These are phyloP conservation scores for Sphaerulina populicola DNA, from an alignment of 2,329 filamentous ascomycete species.

Conservation along the genomic window DNA sequence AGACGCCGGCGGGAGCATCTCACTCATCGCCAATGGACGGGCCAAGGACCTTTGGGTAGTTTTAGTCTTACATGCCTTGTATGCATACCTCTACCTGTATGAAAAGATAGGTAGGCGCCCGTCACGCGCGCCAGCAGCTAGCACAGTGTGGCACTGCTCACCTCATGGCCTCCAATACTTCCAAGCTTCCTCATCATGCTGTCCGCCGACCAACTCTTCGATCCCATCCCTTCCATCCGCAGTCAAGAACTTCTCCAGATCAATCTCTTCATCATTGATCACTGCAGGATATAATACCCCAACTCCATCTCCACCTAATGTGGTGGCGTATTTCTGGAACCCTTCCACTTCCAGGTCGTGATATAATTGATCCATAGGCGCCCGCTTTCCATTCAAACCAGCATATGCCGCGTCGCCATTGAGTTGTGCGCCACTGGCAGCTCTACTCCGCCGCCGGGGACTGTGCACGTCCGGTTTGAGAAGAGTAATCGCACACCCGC, in stretches of 20 bases:
- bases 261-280: slow-evolving; percentile 86
- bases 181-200: slow-evolving; percentile 29
- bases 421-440: slow-evolving; percentile 1
- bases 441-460: neutral
- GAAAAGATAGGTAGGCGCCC: neutral
- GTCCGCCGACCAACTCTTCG: slow-evolving; percentile 66
- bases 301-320: slow-evolving; percentile 84
- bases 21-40: slow-evolving; percentile 4
- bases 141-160: neutral
- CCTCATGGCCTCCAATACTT: slow-evolving; percentile 32
- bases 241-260: slow-evolving; percentile 77
- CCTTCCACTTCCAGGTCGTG: slow-evolving; percentile 50
- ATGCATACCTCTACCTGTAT: too few relatives aligned
- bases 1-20: neutral
- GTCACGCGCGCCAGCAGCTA: neutral
- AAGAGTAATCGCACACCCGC: slow-evolving; percentile 89
- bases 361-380: slow-evolving; percentile 52
- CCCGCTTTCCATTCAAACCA: neutral
- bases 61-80: neutral
- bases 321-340: slow-evolving; percentile 80
- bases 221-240: slow-evolving; percentile 79
- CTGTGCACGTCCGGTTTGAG: slow-evolving; percentile 53
- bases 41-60: neutral
- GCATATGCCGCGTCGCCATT: slow-evolving; percentile 14
- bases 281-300: slow-evolving; percentile 92